Conservation (phyloP, 2,329 filamentous ascomycete species). For the Colletotrichum sp. region DNA sequence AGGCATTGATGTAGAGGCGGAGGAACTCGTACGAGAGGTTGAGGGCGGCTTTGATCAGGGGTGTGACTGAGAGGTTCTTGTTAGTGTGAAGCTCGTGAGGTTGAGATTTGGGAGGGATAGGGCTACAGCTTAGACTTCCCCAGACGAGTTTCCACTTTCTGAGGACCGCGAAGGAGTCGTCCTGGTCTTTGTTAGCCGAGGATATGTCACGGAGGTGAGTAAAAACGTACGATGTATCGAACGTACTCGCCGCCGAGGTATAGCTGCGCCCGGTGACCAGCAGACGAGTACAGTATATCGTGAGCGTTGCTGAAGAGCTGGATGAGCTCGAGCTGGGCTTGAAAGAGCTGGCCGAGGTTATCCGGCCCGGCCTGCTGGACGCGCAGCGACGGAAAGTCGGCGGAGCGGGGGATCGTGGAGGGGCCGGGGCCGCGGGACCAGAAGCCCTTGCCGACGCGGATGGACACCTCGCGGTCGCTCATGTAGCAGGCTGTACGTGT, state of each 20-base stretch:
- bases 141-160: constrained; percentile 75
- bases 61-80: constrained; percentile 47
- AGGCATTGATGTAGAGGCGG: constrained; percentile 76
- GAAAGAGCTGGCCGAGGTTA: constrained; percentile 72
- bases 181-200: constrained; percentile 38
- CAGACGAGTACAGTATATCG: constrained; percentile 75
- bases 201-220: too few relatives aligned
- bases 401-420: constrained; percentile 66
- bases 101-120: neutral
- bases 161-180: constrained; percentile 73
- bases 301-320: constrained; percentile 78
- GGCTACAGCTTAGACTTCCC: constrained; percentile 68
- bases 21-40: constrained; percentile 76
- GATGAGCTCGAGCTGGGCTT: constrained; percentile 74
- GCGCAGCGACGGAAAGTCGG: constrained; percentile 72
- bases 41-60: constrained; percentile 69
- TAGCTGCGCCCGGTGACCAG: constrained; percentile 71
- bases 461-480: constrained; percentile 72
- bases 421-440: constrained; percentile 76
- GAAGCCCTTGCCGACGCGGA: constrained; percentile 74
- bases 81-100: neutral
- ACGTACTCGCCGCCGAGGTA: constrained; percentile 76
- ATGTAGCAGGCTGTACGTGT: constrained; percentile 61
- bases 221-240: constrained; percentile 66
- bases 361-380: constrained; percentile 64